Conservation (phyloP, 441 rosid genomes). For the Eutrema salsugineum region DNA sequence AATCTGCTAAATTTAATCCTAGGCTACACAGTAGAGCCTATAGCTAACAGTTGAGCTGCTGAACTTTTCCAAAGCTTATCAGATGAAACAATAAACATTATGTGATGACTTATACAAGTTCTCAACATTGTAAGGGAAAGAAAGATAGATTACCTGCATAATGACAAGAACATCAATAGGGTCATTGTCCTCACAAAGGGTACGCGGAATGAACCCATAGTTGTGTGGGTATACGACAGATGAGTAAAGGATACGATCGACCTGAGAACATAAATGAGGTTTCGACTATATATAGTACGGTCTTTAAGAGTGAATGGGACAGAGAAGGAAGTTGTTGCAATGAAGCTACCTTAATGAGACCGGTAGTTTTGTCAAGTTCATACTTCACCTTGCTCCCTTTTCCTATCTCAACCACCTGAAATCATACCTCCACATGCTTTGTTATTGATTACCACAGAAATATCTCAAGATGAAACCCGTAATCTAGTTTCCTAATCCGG, state of each 20-base stretch:
- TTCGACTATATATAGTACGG: constrained; percentile 10
- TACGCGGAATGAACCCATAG: constrained; percentile 77
- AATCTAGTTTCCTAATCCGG: constrained; percentile 2
- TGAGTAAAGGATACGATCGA: constrained; percentile 70
- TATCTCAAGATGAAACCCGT: neutral
- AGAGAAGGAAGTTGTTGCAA: neutral
- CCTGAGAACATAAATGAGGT: constrained; percentile 36
- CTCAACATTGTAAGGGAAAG: neutral
- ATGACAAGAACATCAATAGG: constrained; percentile 74
- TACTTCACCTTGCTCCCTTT: constrained; percentile 82
- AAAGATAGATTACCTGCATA: constrained; percentile 51
- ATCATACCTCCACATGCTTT: neutral
- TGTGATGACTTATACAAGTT: neutral
- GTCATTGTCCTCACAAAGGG: constrained; percentile 75
- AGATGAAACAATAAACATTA: neutral
- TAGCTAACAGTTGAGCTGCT: neutral
- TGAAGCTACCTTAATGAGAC: constrained; percentile 58
- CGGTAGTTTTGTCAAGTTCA: constrained; percentile 75
- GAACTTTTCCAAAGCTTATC: neutral
- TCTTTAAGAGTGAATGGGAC: neutral
- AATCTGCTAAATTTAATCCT: neutral
- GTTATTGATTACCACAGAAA: neutral
- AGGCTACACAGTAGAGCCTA: neutral
- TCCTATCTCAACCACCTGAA: constrained; percentile 67
- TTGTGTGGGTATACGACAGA: constrained; percentile 83